Percentiles rank a stretch among this genome's conserved stretches.
These are phyloP conservation scores for Tulasnella sp. DNA, from an alignment of 768 basidiomycete genomes.

Conservation along the genomic window DNA sequence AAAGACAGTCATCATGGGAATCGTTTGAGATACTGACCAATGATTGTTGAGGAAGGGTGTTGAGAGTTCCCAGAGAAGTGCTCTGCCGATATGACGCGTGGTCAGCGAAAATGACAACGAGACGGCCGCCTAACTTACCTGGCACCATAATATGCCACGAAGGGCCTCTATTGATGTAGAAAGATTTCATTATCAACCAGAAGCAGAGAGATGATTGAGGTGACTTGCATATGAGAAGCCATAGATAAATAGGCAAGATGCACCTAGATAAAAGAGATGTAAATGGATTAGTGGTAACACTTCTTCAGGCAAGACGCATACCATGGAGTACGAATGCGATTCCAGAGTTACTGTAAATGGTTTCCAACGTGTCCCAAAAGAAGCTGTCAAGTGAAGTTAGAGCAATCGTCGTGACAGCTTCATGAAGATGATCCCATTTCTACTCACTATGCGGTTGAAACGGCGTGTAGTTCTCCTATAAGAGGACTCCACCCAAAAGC, in stretches of 20 bases:
- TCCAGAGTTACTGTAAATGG: constrained; percentile 52
- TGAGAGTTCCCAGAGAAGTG: constrained; percentile 19
- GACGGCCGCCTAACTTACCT: constrained; percentile 58
- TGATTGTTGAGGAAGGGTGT: constrained; percentile 83
- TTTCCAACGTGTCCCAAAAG: constrained; percentile 67
- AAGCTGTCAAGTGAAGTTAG: constrained; percentile 38
- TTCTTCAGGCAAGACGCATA: constrained; percentile 20
- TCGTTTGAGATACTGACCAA: constrained; percentile 39
- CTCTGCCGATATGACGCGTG: constrained; percentile 32
- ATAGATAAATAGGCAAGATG: constrained; percentile 54
- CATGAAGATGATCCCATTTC: constrained; percentile 17
- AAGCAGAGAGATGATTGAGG: constrained; percentile 7
- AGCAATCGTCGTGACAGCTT: neutral
- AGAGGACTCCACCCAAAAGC: constrained; percentile 62
- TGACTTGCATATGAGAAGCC: constrained; percentile 52
- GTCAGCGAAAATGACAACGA: neutral
- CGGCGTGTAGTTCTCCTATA: constrained; percentile 46
- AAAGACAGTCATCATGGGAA: neutral
- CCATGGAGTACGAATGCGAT: constrained; percentile 71
- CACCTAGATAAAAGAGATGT: constrained; percentile 27
- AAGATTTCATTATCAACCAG: constrained; percentile 2
- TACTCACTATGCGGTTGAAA: constrained; percentile 48
- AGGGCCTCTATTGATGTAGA: constrained; percentile 35
- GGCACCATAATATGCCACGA: constrained; percentile 63
- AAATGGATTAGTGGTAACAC: no score